phyloP scores from a whole-genome alignment of 2,329 filamentous ascomycete genomes.

The Daldinia eschscholtzii region DNA sequence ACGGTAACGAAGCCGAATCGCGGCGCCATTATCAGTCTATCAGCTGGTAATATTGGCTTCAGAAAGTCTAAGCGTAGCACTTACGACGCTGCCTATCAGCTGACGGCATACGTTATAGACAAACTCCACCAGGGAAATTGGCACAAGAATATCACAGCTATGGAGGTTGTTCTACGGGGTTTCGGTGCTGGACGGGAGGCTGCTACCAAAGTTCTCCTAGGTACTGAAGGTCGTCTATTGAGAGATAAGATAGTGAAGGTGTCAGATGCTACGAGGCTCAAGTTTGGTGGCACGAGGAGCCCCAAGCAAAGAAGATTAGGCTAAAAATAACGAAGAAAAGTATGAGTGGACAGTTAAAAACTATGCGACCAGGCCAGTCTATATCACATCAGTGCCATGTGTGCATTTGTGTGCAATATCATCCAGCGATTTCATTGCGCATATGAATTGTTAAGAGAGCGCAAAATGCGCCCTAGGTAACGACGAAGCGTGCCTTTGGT shows the following conservation, averaged over 20 bases:
- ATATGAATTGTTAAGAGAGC: constrained; percentile 34
- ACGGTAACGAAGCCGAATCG: constrained; percentile 87
- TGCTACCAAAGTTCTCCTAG: constrained; percentile 88
- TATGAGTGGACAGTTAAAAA: constrained; percentile 11
- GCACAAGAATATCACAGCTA: constrained; percentile 77
- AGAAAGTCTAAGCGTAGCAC: constrained; percentile 81
- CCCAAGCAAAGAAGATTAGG: constrained; percentile 82
- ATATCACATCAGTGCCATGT: constrained; percentile 49
- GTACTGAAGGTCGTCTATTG: constrained; percentile 82
- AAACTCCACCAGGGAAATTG: constrained; percentile 86
- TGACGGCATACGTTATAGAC: constrained; percentile 85
- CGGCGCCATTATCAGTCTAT: constrained; percentile 82
- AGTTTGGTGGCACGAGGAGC: constrained; percentile 95
- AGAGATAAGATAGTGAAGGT: constrained; percentile 82
- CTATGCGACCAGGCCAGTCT: constrained; percentile 38
- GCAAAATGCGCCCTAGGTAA: constrained; percentile 8
- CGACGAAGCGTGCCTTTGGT: constrained; percentile 44
- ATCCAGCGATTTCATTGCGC: constrained; percentile 25
- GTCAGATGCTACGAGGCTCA: constrained; percentile 87
- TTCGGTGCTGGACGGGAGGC: constrained; percentile 92
- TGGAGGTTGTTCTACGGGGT: constrained; percentile 86
- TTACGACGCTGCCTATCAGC: constrained; percentile 93
- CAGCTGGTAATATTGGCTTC: constrained; percentile 92
- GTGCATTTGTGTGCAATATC: constrained; percentile 46
- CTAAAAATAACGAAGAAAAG: constrained; percentile 37